Percentiles rank a stretch among this genome's conserved stretches.
Evolutionary conservation across 1,139 yeast genomes (phyloP).

Genomic region (Candida sanyaensis): DNA sequence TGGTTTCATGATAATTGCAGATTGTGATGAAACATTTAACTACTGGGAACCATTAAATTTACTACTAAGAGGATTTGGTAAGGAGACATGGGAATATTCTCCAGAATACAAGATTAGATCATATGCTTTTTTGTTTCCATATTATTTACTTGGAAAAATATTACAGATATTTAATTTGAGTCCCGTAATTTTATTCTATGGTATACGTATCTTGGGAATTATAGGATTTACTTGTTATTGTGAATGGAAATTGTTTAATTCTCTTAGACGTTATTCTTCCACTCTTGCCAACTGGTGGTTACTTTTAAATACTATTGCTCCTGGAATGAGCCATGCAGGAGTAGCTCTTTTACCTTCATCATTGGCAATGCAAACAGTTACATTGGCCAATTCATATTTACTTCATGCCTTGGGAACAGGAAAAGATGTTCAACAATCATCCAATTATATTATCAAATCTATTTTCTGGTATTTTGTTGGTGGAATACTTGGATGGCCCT

Average conservation of each 20-base stretch:
- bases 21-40: conserved; percentile 85
- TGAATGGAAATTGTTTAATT: conserved; percentile 52
- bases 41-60: conserved; percentile 93
- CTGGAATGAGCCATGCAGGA: conserved; percentile 86
- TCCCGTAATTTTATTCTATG: conserved; percentile 41
- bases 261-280: conserved; percentile 39
- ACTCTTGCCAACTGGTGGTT: conserved; percentile 61
- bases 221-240: conserved; percentile 54
- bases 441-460: conserved; percentile 26
- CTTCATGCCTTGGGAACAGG: conserved; percentile 18
- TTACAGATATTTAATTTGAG: conserved; percentile 4
- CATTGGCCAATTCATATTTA: conserved; percentile 49
- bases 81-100: conserved; percentile 96
- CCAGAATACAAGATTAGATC: conserved; percentile 89
- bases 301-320: conserved; percentile 41
- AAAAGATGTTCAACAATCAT: neutral
- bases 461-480: conserved; percentile 61
- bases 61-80: conserved; percentile 78
- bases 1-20: conserved; percentile 67
- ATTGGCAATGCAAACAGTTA: conserved; percentile 71
- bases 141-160: conserved; percentile 28
- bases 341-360: conserved; percentile 86
- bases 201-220: conserved; percentile 52
- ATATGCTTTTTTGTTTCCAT: conserved; percentile 72
- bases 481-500: conserved; percentile 92